Evolutionary conservation across 768 basidiomycete species (phyloP).

Genomic region (Nevesoporus exiguus): DNA sequence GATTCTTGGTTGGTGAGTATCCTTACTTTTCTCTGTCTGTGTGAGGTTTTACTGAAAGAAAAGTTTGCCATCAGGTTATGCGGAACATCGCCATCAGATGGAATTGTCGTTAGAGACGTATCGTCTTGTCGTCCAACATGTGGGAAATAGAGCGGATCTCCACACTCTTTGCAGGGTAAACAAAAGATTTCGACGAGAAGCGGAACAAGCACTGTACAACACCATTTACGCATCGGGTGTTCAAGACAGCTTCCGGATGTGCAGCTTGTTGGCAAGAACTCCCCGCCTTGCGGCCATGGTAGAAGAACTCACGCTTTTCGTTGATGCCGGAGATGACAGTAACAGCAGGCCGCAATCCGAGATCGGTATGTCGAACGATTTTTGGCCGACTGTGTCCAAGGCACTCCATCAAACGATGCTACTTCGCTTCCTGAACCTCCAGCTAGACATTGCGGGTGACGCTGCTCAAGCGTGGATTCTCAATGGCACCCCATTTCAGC

Average conservation of each 20-base stretch:
- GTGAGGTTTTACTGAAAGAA: background rate
- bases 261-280: constrained; percentile 42
- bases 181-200: constrained; percentile 49
- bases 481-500: constrained; percentile 44
- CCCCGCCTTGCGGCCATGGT: constrained; percentile 51
- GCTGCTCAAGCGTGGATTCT: constrained; percentile 38
- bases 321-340: constrained; percentile 25
- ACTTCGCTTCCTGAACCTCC: constrained; percentile 53
- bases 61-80: constrained; percentile 32
- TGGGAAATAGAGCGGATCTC: constrained; percentile 51
- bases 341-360: background rate
- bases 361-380: constrained; percentile 32
- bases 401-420: constrained; percentile 46
- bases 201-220: constrained; percentile 59
- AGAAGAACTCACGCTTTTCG: constrained; percentile 50
- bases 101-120: constrained; percentile 57
- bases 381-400: constrained; percentile 49
- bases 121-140: constrained; percentile 52
- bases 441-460: constrained; percentile 30
- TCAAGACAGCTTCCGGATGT: constrained; percentile 40
- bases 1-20: constrained; percentile 9
- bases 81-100: constrained; percentile 41
- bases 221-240: constrained; percentile 47
- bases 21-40: background rate
- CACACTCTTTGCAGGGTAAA: constrained; percentile 57